Evolutionary conservation across 768 basidiomycete genomes (phyloP), one percentile per base, ranked within the genome.

Genomic region (Antrodiella citrinella): DNA sequence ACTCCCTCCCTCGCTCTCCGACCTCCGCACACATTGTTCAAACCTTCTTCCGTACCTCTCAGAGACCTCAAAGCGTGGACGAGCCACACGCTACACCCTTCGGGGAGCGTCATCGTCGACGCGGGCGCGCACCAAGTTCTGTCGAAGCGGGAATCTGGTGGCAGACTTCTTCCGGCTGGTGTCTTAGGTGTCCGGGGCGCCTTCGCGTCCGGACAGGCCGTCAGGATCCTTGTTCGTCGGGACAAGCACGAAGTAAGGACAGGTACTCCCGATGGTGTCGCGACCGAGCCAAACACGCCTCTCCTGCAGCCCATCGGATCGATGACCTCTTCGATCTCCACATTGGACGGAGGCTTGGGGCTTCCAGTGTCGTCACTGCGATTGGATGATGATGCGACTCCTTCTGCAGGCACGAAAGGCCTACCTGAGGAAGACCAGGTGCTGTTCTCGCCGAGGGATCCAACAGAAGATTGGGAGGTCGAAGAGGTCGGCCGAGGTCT

Each of bases 31-130:
- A 98, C 96, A 1, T 65, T 93, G 22, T 99, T 99, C 71, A 75
- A 77, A 21, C 82, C 91, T 2, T 81, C 88, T 10, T 52, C 71
- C 0, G 65, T 71, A n/a, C 88, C 91, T 1, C 72, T 89, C 60
- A 76, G 79, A 39, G 94, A 96, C 60, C 77, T 96, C 44, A 95
- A 97, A 59, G 82, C 89, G 49, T 99, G 96, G 96, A 95, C 95
- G 23, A 82, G 84, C n/a, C 93, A 99, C 66, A 97, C 95, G 0
- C 73, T 98, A 13, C 82, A 81, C 52, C 88, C 95, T 0, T 80
- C 94, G 0, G 96, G 96, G 0, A 84, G 80, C 40, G 80, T 98
- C 40, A 73, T 94, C 62, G 86, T 98, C 55, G 93, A 96, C 65
- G 66, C 78, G 15, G 95, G 96, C 9, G 96, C 96, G 0, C 84